Conservation (phyloP, 371 early-diverging fungal genomes). For the Conidiobolus incongruus region DNA sequence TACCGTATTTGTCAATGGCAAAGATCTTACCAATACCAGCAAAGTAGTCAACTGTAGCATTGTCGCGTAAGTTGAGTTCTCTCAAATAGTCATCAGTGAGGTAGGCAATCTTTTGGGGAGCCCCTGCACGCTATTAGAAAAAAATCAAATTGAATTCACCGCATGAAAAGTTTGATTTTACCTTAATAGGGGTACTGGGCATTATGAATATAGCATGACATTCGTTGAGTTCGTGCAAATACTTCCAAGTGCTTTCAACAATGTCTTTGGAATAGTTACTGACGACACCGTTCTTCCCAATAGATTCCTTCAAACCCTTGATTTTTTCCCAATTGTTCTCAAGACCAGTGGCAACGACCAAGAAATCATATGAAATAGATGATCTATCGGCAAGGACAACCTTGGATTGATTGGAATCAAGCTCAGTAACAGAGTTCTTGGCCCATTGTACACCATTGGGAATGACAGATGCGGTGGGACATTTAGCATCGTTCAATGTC, state of each 20-base stretch:
- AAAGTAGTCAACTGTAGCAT: slow-evolving; percentile 45
- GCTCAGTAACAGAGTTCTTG: slow-evolving; percentile 30
- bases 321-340: slow-evolving; percentile 54
- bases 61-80: slow-evolving; percentile 34
- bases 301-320: slow-evolving; percentile 43
- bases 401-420: slow-evolving; percentile 45
- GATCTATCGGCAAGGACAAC: slow-evolving; percentile 24
- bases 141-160: background rate
- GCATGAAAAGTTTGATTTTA: slow-evolving; percentile 4
- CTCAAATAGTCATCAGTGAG: slow-evolving; percentile 69
- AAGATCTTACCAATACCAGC: slow-evolving; percentile 67
- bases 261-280: slow-evolving; percentile 56
- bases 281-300: slow-evolving; percentile 63
- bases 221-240: slow-evolving; percentile 42
- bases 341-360: slow-evolving; percentile 76
- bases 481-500: slow-evolving; percentile 35
- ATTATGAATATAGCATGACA: slow-evolving; percentile 80
- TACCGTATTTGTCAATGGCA: slow-evolving; percentile 68
- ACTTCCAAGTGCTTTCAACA: slow-evolving; percentile 52
- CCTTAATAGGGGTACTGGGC: slow-evolving; percentile 69
- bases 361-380: slow-evolving; percentile 35
- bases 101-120: slow-evolving; percentile 78
- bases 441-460: slow-evolving; percentile 54
- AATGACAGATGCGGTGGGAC: slow-evolving; percentile 41
- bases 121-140: slow-evolving; percentile 47